Evolutionary conservation across 2,329 filamentous ascomycete species (phyloP), one percentile per base, ranked within the genome.

Genomic region (Leptographium galeiforme): DNA sequence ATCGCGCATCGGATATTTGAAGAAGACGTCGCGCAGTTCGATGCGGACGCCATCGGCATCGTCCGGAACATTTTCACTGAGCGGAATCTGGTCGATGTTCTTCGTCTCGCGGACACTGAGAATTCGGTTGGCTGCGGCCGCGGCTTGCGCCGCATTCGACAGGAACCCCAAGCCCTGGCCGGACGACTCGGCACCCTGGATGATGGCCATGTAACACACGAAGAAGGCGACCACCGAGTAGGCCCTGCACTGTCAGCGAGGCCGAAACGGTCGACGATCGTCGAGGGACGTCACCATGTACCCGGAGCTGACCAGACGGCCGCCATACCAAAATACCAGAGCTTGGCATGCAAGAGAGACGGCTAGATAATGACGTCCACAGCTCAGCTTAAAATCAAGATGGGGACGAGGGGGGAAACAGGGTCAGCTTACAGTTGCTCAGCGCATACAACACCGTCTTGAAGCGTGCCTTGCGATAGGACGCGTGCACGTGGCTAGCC

Each of bases 81-180:
- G 57, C 0, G 66, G 61, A 18, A 64, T 57, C 10, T 53, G 55
- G 55, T 70, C 70, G 12, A 53, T 59, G 57, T 71, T 66, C 47
- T 67, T 66, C 2, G 68, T 70, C 50, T 74, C 70, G 34, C 76
- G 69, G 56, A 75, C 69, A 54, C 71, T 70, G 16, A 83, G 64
- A 56, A 84, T 82, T 16, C 79, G 72, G 61, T 81, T 82, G 6
- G 79, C 74, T 0, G 79, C 79, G 0, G 73, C 77, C 0, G 74
- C 70, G 6, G 76, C 78, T 63, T 82, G 77, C 1, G 79, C 79
- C 0, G 76, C 75, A 57, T 83, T 85, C 8, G 82, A 79, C 0
- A 79, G 79, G 58, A 85, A 84, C 44, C 78, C 78, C 57, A 89
- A 79, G 53, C 82, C 79, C 56, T 84, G 77, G 0, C 82, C 84